Evolutionary conservation across 2,329 filamentous ascomycete species (phyloP).

Genomic region (Curvularia spicifera): DNA sequence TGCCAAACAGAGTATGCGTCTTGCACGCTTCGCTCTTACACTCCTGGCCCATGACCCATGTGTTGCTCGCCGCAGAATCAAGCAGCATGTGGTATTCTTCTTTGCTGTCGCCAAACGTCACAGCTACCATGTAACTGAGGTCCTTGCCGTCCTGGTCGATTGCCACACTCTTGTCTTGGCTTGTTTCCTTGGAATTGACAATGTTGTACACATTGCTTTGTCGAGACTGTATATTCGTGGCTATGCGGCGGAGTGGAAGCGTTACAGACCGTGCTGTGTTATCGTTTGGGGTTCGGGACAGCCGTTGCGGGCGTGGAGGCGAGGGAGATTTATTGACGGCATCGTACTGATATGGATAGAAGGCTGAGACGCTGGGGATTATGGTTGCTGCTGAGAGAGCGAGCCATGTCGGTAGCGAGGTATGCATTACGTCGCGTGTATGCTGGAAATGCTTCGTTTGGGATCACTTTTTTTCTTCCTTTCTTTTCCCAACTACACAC

Average conservation of each 20-base stretch:
- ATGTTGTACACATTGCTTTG: slow-evolving; percentile 57
- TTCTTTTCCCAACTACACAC: neutral
- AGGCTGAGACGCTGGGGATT: slow-evolving; percentile 38
- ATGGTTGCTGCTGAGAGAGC: slow-evolving; percentile 35
- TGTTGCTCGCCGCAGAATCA: slow-evolving; percentile 67
- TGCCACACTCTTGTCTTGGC: slow-evolving; percentile 55
- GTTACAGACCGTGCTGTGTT: slow-evolving; percentile 22
- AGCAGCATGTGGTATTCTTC: slow-evolving; percentile 61
- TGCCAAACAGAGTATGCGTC: slow-evolving; percentile 73
- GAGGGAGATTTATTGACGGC: slow-evolving; percentile 14
- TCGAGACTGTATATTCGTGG: slow-evolving; percentile 47
- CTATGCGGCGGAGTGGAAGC: slow-evolving; percentile 39
- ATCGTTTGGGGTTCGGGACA: slow-evolving; percentile 3
- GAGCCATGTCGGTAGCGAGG: slow-evolving; percentile 29
- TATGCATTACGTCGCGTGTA: slow-evolving; percentile 30
- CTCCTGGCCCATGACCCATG: slow-evolving; percentile 79
- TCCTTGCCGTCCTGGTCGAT: slow-evolving; percentile 62
- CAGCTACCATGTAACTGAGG: slow-evolving; percentile 60
- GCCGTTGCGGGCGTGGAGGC: slow-evolving; percentile 12
- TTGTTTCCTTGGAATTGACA: slow-evolving; percentile 37
- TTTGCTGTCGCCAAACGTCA: slow-evolving; percentile 58
- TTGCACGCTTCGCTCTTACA: slow-evolving; percentile 72
- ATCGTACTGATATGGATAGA: slow-evolving; percentile 45
- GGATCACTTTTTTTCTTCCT: no score
- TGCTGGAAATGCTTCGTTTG: neutral